Evolutionary conservation across 306 rosid species (phyloP), one percentile per base, ranked within the genome.

Genomic region (Glycine soja): DNA sequence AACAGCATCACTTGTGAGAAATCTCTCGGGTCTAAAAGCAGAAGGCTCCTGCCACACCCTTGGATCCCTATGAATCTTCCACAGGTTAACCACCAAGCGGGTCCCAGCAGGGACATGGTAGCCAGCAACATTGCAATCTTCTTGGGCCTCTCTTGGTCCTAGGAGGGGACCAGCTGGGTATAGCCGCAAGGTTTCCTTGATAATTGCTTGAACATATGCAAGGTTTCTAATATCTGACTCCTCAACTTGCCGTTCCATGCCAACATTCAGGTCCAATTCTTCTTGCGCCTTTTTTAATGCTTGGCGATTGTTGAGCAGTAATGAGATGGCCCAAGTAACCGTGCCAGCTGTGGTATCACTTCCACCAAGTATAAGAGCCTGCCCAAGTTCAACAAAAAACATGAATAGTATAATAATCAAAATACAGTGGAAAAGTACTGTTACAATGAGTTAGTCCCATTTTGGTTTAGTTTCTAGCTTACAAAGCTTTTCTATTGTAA

Each of bases 51-150:
- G 4, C 90, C 91, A 91, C 19, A 86, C 82, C 43, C 82, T 70
- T 8, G 92, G 90, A 72, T 91, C 97, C 42, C 91, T 85, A 0
- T 91, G 97, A 57, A 91, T 87, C 87, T 87, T 89, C 87, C 90
- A 85, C 0, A 82, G 36, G 54, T 91, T 88, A 13, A 89, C 93
- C 13, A 88, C 81, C 38, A 89, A 15, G 9, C 92, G 81, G 0
- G 92, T 88, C 12, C 92, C 84, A 3, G 89, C 85, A 3, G 84
- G 82, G 8, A 91, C 89, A 52, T 70, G 47, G 72, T 86, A 89
- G 7, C 93, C 89, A 3, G 73, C 74, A 7, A 88, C 87, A 6
- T 19, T 69, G 58, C 91, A 91, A 75, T 88, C 91, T 75, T 91
- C 88, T 3, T 79, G 53, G 53, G 90, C 84, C 40, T 91, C 93